These are phyloP conservation scores for Pneumocystis wakefieldiae DNA, from an alignment of 1,139 yeast species.

Conservation along the genomic window DNA sequence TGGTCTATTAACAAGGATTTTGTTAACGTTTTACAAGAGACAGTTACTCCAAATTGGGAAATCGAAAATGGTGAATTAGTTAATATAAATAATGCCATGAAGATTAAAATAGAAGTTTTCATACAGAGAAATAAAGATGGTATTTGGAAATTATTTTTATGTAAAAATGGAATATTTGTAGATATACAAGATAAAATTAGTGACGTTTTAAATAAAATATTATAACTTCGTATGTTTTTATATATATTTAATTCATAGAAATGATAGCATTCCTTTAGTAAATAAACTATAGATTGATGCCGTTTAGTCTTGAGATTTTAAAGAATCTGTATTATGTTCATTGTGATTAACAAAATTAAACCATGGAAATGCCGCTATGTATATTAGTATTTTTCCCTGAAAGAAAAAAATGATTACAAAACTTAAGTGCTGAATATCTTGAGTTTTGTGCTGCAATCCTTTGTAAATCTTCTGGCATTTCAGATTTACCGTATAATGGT, in stretches of 20 bases:
- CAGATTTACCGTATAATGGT: slow-evolving; percentile 43
- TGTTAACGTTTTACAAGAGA: background rate
- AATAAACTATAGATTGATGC: slow-evolving; percentile 20
- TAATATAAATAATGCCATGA: background rate
- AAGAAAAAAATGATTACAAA: slow-evolving; percentile 17
- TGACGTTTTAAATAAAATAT: background rate
- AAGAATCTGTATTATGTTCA: slow-evolving; percentile 56
- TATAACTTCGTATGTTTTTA: background rate
- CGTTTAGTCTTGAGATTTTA: background rate
- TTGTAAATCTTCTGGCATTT: slow-evolving; percentile 54
- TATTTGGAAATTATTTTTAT: background rate
- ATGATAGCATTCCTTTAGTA: background rate
- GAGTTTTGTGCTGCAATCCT: slow-evolving; percentile 70
- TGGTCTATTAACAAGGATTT: background rate
- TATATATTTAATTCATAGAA: background rate
- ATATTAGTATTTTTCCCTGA: background rate
- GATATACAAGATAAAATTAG: background rate
- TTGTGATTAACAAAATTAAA: slow-evolving; percentile 72
- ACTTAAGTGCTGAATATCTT: slow-evolving; percentile 48
- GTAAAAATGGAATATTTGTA: background rate
- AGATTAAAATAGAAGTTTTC: background rate
- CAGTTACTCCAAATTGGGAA: background rate
- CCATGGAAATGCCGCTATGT: slow-evolving; percentile 37
- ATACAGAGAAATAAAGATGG: background rate
- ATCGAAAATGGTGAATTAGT: background rate